These are phyloP conservation scores for Xylaria curta DNA, from an alignment of 495 filamentous ascomycete genomes.

Conservation along the genomic window DNA sequence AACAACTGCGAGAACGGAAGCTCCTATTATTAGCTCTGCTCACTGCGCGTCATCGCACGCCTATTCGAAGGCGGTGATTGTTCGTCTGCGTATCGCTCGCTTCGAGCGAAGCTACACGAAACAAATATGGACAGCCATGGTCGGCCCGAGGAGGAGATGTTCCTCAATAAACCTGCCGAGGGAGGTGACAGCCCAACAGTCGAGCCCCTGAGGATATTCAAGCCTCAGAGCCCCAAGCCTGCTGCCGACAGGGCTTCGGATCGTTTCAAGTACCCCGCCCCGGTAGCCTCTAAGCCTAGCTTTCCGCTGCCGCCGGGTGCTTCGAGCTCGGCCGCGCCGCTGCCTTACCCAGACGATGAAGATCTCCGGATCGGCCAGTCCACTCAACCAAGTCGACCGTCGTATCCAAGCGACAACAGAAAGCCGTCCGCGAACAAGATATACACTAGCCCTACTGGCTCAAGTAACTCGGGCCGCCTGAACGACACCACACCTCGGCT, in stretches of 20 bases:
- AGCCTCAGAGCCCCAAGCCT: conserved; percentile 63
- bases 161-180: conserved; percentile 65
- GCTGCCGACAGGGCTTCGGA: conserved; percentile 47
- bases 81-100: conserved; percentile 8
- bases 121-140: conserved; percentile 55
- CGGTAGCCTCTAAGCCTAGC: conserved; percentile 50
- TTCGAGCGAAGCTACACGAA: conserved; percentile 7
- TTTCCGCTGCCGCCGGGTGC: conserved; percentile 67
- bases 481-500: conserved; percentile 53
- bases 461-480: conserved; percentile 38
- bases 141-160: conserved; percentile 80
- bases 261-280: conserved; percentile 57
- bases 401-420: conserved; percentile 53
- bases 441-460: conserved; percentile 44
- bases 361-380: conserved; percentile 49
- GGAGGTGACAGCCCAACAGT: conserved; percentile 74
- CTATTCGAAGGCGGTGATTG: too few species aligned
- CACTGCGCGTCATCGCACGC: too few species aligned
- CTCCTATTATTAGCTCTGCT: background rate
- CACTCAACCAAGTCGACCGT: conserved; percentile 48
- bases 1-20: background rate
- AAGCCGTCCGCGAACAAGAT: conserved; percentile 44
- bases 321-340: conserved; percentile 67
- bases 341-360: conserved; percentile 82
- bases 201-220: conserved; percentile 86